These are phyloP conservation scores for Clohesyomyces aquaticus DNA, from an alignment of 495 filamentous ascomycete species.

Conservation along the genomic window DNA sequence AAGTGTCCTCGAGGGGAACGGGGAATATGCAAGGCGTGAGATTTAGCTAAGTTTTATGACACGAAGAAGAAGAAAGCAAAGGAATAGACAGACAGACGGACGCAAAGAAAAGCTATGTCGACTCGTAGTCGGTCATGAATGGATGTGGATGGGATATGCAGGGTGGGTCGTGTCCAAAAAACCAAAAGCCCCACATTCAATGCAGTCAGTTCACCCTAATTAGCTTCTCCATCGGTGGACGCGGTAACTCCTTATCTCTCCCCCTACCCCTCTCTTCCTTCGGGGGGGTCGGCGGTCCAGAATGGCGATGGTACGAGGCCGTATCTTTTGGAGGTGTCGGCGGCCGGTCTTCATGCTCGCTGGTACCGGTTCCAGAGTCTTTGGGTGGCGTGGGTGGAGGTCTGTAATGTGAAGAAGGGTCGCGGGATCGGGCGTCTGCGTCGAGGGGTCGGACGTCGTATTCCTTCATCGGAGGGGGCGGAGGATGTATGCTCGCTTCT, in stretches of 20 bases:
- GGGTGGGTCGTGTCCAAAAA: not conserved
- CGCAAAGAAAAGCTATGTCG: not conserved
- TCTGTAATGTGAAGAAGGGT: conserved; percentile 26
- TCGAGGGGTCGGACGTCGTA: conserved; percentile 19
- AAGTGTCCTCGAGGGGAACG: not conserved
- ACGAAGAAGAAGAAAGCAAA: conserved; percentile 7
- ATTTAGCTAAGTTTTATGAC: conserved; percentile 14
- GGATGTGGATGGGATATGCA: not conserved
- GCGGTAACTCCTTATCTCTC: conserved; percentile 42
- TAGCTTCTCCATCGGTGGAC: conserved; percentile 35
- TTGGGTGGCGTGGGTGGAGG: conserved; percentile 49
- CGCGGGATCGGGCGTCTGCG: conserved; percentile 8
- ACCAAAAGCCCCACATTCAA: not conserved
- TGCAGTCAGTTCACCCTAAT: conserved; percentile 32
- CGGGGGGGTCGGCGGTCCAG: conserved; percentile 45
- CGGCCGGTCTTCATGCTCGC: conserved; percentile 31
- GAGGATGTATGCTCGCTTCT: conserved; percentile 22
- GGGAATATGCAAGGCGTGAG: conserved; percentile 15
- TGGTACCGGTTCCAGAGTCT: conserved; percentile 25
- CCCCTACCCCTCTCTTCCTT: conserved; percentile 42
- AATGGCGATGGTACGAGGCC: conserved; percentile 9
- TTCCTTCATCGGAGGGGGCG: conserved; percentile 23
- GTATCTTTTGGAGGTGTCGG: conserved; percentile 45
- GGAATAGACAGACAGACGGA: not conserved
- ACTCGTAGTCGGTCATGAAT: not conserved